Evolutionary conservation across 78 protist species (phyloP).

Genomic region (Cavenderia fasciculata): DNA sequence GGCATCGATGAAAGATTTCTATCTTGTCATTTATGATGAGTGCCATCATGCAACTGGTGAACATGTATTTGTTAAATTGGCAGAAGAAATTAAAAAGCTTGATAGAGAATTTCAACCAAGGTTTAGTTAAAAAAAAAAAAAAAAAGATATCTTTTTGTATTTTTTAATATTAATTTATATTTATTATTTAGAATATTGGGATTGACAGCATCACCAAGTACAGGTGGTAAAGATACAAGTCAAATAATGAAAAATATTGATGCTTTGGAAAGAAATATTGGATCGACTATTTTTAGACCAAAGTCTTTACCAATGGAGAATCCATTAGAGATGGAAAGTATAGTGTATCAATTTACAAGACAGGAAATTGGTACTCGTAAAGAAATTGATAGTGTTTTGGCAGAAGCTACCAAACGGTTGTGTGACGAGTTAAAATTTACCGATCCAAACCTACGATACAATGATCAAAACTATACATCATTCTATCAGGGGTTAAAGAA

Average conservation of each 20-base stretch:
- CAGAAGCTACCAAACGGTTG: too few species aligned
- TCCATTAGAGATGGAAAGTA: neutral
- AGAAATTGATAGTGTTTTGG: too few species aligned
- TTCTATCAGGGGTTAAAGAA: too few species aligned
- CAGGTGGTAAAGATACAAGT: too few species aligned
- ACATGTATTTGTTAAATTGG: constrained; percentile 1
- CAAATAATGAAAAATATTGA: neutral
- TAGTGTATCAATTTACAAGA: too few species aligned
- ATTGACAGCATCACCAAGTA: constrained; percentile 11
- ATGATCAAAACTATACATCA: too few species aligned
- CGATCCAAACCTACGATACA: too few species aligned
- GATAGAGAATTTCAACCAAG: neutral
- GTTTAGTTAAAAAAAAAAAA: too few species aligned
- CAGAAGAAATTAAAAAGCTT: neutral
- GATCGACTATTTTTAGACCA: neutral
- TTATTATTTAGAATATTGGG: constrained; percentile 7
- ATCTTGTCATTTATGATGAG: neutral
- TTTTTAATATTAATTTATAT: too few species aligned
- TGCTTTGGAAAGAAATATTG: neutral
- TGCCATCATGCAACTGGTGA: neutral
- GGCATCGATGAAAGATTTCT: neutral
- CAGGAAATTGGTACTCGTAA: too few species aligned
- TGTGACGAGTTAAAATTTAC: too few species aligned
- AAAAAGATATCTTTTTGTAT: too few species aligned
- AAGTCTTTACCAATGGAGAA: neutral